Base-by-base conservation (phyloP, 1,284 basidiomycete genomes). In the Ganoderma lingzhi region DNA sequence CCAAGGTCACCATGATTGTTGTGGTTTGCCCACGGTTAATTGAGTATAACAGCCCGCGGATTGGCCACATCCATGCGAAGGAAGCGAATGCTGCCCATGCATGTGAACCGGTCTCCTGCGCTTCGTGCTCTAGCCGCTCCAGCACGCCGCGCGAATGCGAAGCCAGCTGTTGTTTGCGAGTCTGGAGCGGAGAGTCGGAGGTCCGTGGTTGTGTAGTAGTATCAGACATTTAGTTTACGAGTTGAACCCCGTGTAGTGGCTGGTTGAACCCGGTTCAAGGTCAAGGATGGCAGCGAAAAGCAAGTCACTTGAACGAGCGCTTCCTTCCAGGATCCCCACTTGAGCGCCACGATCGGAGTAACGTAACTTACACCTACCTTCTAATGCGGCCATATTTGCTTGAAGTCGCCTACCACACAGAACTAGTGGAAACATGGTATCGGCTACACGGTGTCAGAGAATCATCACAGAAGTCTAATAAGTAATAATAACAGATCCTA, bases 11-110 rank as follows among this genome's bases (percentile, higher is more conserved):
- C 10, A 17, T 19, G 45, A 14, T 3, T 35, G 35, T 35, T 35
- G 28, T 45, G 6, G 2, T 28, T 2, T 2, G 73, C 79, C 23
- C 70, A 80, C 79, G 75, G 3, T 71, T 66, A 12, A 77, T 42
- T 0, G 77, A 70, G 73, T 73, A 80, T 32, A 76, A 12, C 6
- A 80, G 44, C 0, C 79, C 79, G 23, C 76, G 75, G 19, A 80
- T 28, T 1, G 79, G 79, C 79, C 79, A 80, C 35, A 80, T 70
- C 79, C 79, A 80, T 14, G 78, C 73, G 9, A 80, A 66, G 17
- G 78, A 79, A n/a, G 69, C 32, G 30, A 78, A 28, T 0, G 75
- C 78, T 39, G 71, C 66, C 45, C 73, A 76, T 19, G 63, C 64
- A 12, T 72, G 71, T 2, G 70, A 51, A 2, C 74, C 70, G 6